These are phyloP conservation scores for Globisporangium cystogenes DNA, from an alignment of 352 stramenopile genomes.

Conservation along the genomic window DNA sequence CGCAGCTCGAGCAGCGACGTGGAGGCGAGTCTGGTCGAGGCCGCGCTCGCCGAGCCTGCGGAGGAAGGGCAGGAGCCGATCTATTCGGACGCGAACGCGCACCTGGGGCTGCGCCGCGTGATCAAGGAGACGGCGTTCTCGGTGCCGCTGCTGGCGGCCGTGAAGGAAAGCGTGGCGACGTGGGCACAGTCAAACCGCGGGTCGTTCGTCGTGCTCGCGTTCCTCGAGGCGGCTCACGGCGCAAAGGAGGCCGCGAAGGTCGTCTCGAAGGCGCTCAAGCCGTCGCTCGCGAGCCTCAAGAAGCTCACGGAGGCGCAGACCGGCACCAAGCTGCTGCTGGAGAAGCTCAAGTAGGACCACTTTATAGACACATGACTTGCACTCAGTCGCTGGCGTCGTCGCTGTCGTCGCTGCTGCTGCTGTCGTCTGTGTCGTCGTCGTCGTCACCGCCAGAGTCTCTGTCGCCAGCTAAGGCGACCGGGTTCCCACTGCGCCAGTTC, in stretches of 20 bases:
- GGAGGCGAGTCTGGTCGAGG: constrained; percentile 34
- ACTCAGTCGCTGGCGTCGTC: constrained; percentile 5
- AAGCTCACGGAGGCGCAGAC: constrained; percentile 55
- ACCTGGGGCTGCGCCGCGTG: constrained; percentile 65
- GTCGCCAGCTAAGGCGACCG: constrained; percentile 19
- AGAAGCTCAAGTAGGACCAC: constrained; percentile 62
- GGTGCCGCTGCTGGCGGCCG: constrained; percentile 44
- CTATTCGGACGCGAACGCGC: constrained; percentile 65
- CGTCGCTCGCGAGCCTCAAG: constrained; percentile 44
- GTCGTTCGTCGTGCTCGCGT: constrained; percentile 79
- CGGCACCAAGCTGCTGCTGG: constrained; percentile 79
- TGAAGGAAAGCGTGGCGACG: constrained; percentile 29
- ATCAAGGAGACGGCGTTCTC: constrained; percentile 71
- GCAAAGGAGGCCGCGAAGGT: constrained; percentile 38
- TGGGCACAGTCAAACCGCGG: constrained; percentile 75
- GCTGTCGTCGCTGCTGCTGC: not conserved
- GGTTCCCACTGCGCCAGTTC: constrained; percentile 35
- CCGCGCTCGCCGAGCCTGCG: constrained; percentile 30
- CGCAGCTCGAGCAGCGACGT: constrained; percentile 46
- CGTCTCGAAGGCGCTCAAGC: constrained; percentile 60
- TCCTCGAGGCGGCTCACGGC: constrained; percentile 64
- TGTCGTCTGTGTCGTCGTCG: constrained; percentile 11
- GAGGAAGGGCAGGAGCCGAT: constrained; percentile 47
- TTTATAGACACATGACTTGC: not conserved
- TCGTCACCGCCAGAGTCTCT: constrained; percentile 11